Evolutionary conservation across 2,329 filamentous ascomycete species (phyloP).

Genomic region (Neoascochyta sp.): DNA sequence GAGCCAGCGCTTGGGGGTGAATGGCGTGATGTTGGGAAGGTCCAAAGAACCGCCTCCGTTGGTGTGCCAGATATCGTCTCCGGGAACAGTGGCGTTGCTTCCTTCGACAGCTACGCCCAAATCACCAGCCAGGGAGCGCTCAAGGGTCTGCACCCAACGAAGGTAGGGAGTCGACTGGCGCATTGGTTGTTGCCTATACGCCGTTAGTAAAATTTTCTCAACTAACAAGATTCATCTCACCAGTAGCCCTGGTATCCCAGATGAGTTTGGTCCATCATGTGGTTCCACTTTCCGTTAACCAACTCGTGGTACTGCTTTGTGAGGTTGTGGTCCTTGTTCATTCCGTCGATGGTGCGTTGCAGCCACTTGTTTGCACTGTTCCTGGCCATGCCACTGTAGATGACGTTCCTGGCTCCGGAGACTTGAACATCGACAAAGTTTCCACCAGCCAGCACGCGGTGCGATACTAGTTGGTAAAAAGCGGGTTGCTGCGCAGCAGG

Average conservation of each 20-base stretch:
- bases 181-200: conserved; percentile 69
- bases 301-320: conserved; percentile 35
- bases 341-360: conserved; percentile 35
- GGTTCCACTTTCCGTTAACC: conserved; percentile 39
- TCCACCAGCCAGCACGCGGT: conserved; percentile 57
- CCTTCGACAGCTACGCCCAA: conserved; percentile 63
- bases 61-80: conserved; percentile 60
- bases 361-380: conserved; percentile 40
- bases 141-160: conserved; percentile 56
- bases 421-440: conserved; percentile 52
- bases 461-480: conserved; percentile 61
- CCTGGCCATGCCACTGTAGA: conserved; percentile 36
- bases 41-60: conserved; percentile 41
- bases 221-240: no score
- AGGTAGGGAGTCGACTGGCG: conserved; percentile 62
- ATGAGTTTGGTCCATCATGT: conserved; percentile 43
- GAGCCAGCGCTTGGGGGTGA: conserved; percentile 34
- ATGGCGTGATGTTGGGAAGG: conserved; percentile 32
- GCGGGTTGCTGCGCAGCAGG: conserved; percentile 51
- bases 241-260: conserved; percentile 41
- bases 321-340: conserved; percentile 37
- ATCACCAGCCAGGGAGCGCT: conserved; percentile 58
- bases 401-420: conserved; percentile 35
- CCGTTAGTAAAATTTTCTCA: conserved; percentile 4
- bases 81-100: conserved; percentile 63